A percentile compares a stretch with the other conserved stretches of the same genome.
These are phyloP conservation scores for Serendipita sp. DNA, from an alignment of 768 basidiomycete genomes.

Conservation along the genomic window DNA sequence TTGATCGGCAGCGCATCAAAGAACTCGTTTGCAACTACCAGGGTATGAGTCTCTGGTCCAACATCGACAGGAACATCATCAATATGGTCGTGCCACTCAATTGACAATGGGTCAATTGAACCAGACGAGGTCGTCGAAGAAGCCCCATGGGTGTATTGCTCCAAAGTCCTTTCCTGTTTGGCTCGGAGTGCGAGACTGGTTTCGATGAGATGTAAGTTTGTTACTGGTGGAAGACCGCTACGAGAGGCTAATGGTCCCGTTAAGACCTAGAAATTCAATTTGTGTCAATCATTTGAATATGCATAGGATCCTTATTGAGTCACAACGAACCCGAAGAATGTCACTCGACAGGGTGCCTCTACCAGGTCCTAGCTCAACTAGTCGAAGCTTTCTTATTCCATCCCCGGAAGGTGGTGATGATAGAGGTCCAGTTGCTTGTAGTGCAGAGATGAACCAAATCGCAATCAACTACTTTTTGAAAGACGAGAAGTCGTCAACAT, in stretches of 20 bases:
- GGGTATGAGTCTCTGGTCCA: slow-evolving; percentile 41
- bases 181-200: slow-evolving; percentile 51
- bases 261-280: slow-evolving; percentile 28
- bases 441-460: slow-evolving; percentile 69
- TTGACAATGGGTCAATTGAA: slow-evolving; percentile 18
- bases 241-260: slow-evolving; percentile 26
- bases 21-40: slow-evolving; percentile 91
- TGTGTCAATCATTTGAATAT: background rate
- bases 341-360: slow-evolving; percentile 85
- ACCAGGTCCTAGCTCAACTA: slow-evolving; percentile 90
- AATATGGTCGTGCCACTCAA: slow-evolving; percentile 62
- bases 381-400: slow-evolving; percentile 33
- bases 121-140: background rate
- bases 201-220: slow-evolving; percentile 63
- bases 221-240: slow-evolving; percentile 21
- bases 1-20: slow-evolving; percentile 94
- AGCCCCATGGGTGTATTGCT: background rate
- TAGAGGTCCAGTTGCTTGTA: slow-evolving; percentile 31
- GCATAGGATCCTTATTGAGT: slow-evolving; percentile 8
- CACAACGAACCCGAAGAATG: slow-evolving; percentile 52
- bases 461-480: slow-evolving; percentile 49
- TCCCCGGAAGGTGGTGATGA: slow-evolving; percentile 23
- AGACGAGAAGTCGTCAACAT: background rate
- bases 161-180: slow-evolving; percentile 26
- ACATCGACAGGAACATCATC: slow-evolving; percentile 40